Conservation (phyloP, 345 rosid genomes). For the Bruguiera parviflora region DNA sequence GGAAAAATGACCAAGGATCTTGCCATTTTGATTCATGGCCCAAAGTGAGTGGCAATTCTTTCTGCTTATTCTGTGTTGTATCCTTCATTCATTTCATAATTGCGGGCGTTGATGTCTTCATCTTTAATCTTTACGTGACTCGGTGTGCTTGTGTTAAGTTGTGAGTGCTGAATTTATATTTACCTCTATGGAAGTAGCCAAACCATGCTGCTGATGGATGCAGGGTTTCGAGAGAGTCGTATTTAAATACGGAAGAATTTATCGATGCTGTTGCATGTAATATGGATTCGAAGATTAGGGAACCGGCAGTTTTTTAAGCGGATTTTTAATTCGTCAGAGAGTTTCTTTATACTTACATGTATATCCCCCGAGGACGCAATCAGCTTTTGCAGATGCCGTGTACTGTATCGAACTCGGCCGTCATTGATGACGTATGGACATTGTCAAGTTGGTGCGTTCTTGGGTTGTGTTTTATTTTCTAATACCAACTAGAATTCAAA, state of each 20-base stretch:
- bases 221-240: constrained; percentile 76
- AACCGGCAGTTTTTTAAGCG: constrained; percentile 38
- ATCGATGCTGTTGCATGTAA: constrained; percentile 70
- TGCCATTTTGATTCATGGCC: constrained; percentile 74
- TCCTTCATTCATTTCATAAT: background rate
- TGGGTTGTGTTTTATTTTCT: too few relatives aligned
- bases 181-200: background rate
- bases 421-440: background rate
- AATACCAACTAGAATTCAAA: too few relatives aligned
- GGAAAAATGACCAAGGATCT: constrained; percentile 99
- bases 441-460: background rate
- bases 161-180: background rate
- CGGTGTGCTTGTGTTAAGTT: background rate
- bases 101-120: background rate
- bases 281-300: constrained; percentile 49
- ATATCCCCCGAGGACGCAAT: background rate
- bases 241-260: constrained; percentile 79
- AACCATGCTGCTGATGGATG: constrained; percentile 8
- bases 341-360: too few relatives aligned
- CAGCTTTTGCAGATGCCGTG: background rate
- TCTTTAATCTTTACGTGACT: too few relatives aligned
- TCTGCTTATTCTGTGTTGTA: background rate
- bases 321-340: background rate
- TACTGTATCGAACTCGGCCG: background rate
- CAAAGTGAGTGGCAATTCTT: constrained; percentile 49